Conservation (phyloP, 2,329 filamentous ascomycete genomes). For the Chrysoporthe puriensis region DNA sequence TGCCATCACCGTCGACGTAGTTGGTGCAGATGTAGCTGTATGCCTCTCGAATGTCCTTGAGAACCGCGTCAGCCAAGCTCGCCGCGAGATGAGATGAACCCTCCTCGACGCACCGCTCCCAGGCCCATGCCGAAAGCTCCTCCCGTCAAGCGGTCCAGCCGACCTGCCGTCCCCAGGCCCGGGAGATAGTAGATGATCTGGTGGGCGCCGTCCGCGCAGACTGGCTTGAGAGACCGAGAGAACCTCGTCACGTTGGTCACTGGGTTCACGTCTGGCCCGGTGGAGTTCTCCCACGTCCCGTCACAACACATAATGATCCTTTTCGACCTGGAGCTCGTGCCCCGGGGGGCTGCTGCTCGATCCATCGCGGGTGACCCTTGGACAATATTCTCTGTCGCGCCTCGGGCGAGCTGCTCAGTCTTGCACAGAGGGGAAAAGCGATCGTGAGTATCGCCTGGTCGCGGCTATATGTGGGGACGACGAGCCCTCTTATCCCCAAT, state of each 20-base stretch:
- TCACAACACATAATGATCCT: slow-evolving; percentile 40
- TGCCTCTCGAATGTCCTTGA: slow-evolving; percentile 39
- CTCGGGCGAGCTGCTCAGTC: neutral
- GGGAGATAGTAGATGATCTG: slow-evolving; percentile 40
- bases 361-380: slow-evolving; percentile 13
- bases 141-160: slow-evolving; percentile 37
- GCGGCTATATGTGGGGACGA: neutral
- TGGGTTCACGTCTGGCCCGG: slow-evolving; percentile 33
- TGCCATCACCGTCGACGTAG: slow-evolving; percentile 41
- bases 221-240: slow-evolving; percentile 34
- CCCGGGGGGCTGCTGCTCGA: neutral
- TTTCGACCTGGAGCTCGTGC: slow-evolving; percentile 28
- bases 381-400: neutral
- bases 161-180: slow-evolving; percentile 38
- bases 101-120: slow-evolving; percentile 29
- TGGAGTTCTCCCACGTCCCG: slow-evolving; percentile 40
- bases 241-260: slow-evolving; percentile 39
- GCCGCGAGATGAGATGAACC: neutral
- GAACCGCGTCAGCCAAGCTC: neutral
- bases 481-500: neutral
- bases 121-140: slow-evolving; percentile 40
- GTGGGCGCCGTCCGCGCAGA: slow-evolving; percentile 34
- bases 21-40: slow-evolving; percentile 46
- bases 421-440: neutral
- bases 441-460: neutral